Base-by-base conservation (phyloP, 129 eudicot species). In the Flaveria bidentis region DNA sequence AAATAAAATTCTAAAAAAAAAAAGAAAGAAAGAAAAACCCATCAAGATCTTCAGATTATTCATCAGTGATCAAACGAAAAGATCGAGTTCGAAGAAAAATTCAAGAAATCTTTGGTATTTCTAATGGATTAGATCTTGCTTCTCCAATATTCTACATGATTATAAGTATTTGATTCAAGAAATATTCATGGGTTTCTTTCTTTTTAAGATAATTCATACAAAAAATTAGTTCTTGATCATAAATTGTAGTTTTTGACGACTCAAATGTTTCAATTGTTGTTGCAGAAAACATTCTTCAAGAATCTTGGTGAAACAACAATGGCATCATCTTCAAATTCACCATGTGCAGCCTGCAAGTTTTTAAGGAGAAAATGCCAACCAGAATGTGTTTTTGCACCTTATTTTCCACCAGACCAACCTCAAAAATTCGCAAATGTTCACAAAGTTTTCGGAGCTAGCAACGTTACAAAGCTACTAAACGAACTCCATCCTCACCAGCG, bases 271-370 rank as follows among this genome's bases (percentile, higher is more conserved):
- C 14, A 14, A 30, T 17, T 60, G 25, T 1, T 52, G 49, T 61
- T 79, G 78, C 78, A 74, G 84, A 58, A 67, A 56, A 11, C 22
- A 56, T 80, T 26, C 17, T 23, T 22, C 2, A 79, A 23, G 17
- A 18, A 73, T 8, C 58, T 57, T 3, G 65, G 36, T 53, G 57
- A 72, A 49, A 12, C 16, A 71, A 61, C 20, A 50, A 88, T 88
- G 97, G 88, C 97, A 15, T 89, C 96, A 12, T 82, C 95, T 60
- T 87, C 96, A 60, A 86, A 73, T 74, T 89, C 97, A 9, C 97
- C 97, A 45, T 91, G 97, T 75, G 97, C 97, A 67, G 97, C 97
- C 41, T 91, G 97, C 80, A 91, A 91, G 85, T 91, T 91, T 64
- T 84, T 91, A 42, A 87, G 97, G 26, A 84, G 97, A 33, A 91